Evolutionary conservation across 495 filamentous ascomycete genomes (phyloP), one percentile per base, ranked within the genome.

Genomic region (Ramalina intermedia): DNA sequence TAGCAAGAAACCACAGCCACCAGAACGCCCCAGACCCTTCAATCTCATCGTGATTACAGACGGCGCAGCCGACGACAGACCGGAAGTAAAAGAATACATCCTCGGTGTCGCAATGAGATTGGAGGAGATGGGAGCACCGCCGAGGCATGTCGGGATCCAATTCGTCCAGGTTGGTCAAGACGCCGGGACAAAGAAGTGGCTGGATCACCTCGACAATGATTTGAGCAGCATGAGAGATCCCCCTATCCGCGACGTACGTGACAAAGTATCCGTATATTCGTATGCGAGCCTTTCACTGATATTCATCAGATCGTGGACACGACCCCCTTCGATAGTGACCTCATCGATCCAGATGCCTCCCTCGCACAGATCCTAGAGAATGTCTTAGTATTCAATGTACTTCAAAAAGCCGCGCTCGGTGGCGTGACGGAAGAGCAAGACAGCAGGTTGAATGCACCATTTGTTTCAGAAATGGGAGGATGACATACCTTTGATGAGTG

Each of bases 1-100:
- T n/a, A n/a, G n/a, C n/a, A n/a, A n/a, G n/a, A n/a, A 8, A 14
- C 26, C 39, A 21, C 36, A 21, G 29, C 14, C 12, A 11, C 47
- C 47, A 11, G 35, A 24, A n/a, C 41, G 35, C 11, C 39, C 41
- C 5, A 6, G 20, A 3, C 14, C n/a, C 4, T 43, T 40, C 38
- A 49, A 49, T 20, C 7, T 49, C n/a, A 49, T 49, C 3, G 24
- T 49, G 23, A 42, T 49, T 24, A 49, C 47, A 16, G 47, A 49
- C 18, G 47, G 47, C 8, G 20, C 16, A 41, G 47, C 47, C 11
- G 20, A 27, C 16, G 47, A 49, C 20, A 49, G 24, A 33, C 37
- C 17, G 26, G 37, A 42, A 18, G 39, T 49, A 7, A 37, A 49
- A 17, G 47, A 41, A 16, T 35, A 35, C 24, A 49, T 49, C 9